phyloP scores from a whole-genome alignment of 495 filamentous ascomycete genomes.

The Penicillium cataractarum region DNA sequence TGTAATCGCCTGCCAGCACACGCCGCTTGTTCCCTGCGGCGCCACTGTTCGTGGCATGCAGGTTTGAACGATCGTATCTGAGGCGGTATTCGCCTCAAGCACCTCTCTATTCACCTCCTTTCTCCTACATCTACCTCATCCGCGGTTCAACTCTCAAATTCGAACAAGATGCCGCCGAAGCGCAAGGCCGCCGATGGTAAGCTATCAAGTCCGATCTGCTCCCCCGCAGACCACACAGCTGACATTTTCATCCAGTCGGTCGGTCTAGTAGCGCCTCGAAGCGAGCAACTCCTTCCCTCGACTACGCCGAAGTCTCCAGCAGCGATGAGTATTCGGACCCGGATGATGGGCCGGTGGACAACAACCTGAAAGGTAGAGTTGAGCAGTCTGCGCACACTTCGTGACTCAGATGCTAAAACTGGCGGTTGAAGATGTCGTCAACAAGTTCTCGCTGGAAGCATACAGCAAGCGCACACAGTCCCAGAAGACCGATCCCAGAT shows the following conservation, averaged over 20 bases:
- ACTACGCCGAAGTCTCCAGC: conserved; percentile 66
- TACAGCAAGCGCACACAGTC: conserved; percentile 43
- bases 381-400: conserved; percentile 45
- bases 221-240: conserved; percentile 7
- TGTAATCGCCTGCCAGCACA: neutral
- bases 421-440: conserved; percentile 56
- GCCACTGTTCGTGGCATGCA: conserved; percentile 28
- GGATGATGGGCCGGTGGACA: conserved; percentile 51
- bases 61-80: conserved; percentile 18
- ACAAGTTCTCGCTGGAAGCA: conserved; percentile 66
- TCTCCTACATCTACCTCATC: neutral
- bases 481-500: conserved; percentile 54
- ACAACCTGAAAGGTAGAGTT: conserved; percentile 54
- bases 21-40: conserved; percentile 24
- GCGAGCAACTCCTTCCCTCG: conserved; percentile 68
- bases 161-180: conserved; percentile 68
- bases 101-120: neutral
- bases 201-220: neutral
- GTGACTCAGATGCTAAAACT: conserved; percentile 26
- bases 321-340: conserved; percentile 73
- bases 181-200: conserved; percentile 70
- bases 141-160: neutral
- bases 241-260: conserved; percentile 49
- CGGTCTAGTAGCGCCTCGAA: conserved; percentile 63
- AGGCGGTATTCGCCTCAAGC: conserved; percentile 24